These are phyloP conservation scores for Edaphochlamys debaryana DNA, from an alignment of 139 green algal species.

Conservation along the genomic window DNA sequence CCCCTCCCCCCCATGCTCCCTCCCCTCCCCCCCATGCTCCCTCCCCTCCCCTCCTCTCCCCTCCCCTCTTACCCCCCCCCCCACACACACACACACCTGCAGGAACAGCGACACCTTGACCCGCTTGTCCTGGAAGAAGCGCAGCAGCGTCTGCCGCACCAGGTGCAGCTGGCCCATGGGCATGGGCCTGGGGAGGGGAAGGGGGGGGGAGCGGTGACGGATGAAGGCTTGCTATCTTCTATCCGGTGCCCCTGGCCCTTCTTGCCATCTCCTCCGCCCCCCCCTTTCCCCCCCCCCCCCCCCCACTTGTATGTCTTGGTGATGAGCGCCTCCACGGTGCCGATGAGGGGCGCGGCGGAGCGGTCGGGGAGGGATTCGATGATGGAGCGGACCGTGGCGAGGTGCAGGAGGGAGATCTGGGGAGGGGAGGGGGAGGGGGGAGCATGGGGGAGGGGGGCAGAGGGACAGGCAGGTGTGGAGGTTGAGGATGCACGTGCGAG, in stretches of 20 bases:
- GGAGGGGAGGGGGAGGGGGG: neutral
- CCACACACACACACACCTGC: too few relatives aligned
- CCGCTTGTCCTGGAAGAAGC: constrained; percentile 72
- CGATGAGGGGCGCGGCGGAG: constrained; percentile 13
- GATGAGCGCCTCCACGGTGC: constrained; percentile 49
- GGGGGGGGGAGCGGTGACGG: too few relatives aligned
- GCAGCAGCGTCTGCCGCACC: constrained; percentile 64
- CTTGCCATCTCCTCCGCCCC: neutral
- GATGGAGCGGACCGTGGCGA: constrained; percentile 54
- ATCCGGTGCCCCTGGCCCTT: too few relatives aligned
- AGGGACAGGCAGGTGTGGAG: too few relatives aligned
- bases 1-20: too few relatives aligned
- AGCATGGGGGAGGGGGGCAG: too few relatives aligned
- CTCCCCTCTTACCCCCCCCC: too few relatives aligned
- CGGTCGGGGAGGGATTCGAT: constrained; percentile 34
- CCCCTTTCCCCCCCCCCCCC: neutral
- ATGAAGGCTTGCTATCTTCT: too few relatives aligned
- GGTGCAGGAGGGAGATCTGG: constrained; percentile 67
- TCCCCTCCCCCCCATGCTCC: too few relatives aligned
- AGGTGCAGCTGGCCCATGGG: constrained; percentile 56
- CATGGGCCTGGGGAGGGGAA: constrained; percentile 3
- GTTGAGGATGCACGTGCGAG: too few relatives aligned
- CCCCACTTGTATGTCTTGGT: constrained; percentile 36
- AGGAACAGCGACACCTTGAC: constrained; percentile 82
- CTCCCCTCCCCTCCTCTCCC: too few relatives aligned